Evolutionary conservation across 1,284 basidiomycete genomes (phyloP).

Genomic region (Vanrija humicola): DNA sequence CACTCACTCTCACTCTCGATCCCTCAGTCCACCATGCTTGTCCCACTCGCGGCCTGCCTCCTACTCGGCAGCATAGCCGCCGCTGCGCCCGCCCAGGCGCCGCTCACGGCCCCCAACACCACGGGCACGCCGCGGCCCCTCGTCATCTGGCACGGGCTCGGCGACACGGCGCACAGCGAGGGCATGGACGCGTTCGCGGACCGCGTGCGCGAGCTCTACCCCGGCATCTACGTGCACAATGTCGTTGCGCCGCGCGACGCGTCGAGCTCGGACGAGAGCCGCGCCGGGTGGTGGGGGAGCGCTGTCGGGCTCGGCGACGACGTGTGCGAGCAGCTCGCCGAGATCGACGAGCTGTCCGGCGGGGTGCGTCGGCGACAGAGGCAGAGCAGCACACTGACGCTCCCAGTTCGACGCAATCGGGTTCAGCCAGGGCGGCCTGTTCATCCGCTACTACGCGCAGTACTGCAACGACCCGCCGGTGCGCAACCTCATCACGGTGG

Average conservation of each 20-base stretch:
- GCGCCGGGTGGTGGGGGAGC: conserved; percentile 61
- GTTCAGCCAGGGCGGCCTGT: conserved; percentile 91
- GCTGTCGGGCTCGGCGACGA: conserved; percentile 26
- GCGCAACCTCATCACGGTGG: conserved; percentile 76
- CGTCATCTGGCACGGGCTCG: conserved; percentile 94
- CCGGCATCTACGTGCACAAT: conserved; percentile 81
- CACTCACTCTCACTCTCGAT: too few relatives aligned
- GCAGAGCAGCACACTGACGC: too few relatives aligned
- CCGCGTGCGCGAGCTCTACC: conserved; percentile 66
- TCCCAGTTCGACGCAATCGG: conserved; percentile 79
- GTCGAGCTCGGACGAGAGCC: conserved; percentile 61
- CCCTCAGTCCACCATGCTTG: too few relatives aligned
- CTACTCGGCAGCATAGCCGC: too few relatives aligned
- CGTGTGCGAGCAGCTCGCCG: conserved; percentile 10
- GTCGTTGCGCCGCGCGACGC: conserved; percentile 66
- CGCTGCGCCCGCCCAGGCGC: too few relatives aligned
- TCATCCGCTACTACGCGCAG: conserved; percentile 85
- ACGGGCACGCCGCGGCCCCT: conserved; percentile 58
- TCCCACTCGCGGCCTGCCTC: too few relatives aligned
- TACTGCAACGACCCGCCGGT: conserved; percentile 72
- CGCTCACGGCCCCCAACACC: not conserved
- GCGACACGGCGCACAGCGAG: conserved; percentile 55
- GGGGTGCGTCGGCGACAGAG: not conserved
- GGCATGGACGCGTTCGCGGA: conserved; percentile 60
- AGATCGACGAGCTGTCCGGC: conserved; percentile 4